phyloP scores from a whole-genome alignment of 805 yeast species.

The Saccharomycopsis lassenensis region DNA sequence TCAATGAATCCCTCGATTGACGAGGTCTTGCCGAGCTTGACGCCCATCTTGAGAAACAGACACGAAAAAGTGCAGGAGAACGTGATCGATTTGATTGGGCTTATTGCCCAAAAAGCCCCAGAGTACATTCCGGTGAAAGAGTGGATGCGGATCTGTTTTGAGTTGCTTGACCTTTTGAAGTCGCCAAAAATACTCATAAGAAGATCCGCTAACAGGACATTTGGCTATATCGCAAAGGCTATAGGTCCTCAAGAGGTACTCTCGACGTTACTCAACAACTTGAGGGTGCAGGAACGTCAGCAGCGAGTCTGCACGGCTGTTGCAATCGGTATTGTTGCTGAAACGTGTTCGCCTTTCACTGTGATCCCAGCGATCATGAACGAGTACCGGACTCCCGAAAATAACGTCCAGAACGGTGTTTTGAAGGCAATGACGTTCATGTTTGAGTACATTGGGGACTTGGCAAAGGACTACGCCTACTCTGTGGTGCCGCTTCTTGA shows the following conservation, averaged over 20 bases:
- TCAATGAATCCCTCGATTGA: conserved; percentile 69
- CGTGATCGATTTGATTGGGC: conserved; percentile 68
- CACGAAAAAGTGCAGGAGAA: conserved; percentile 87
- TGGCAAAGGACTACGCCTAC: conserved; percentile 72
- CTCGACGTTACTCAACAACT: conserved; percentile 69
- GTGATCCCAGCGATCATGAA: conserved; percentile 92
- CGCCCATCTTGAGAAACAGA: conserved; percentile 83
- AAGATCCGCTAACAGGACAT: conserved; percentile 77
- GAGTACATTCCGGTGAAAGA: conserved; percentile 83
- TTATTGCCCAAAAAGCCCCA: conserved; percentile 69
- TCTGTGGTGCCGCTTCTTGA: conserved; percentile 70
- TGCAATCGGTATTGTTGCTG: conserved; percentile 95
- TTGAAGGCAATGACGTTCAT: conserved; percentile 81
- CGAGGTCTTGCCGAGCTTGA: conserved; percentile 74
- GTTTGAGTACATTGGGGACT: conserved; percentile 82
- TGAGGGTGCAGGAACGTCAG: conserved; percentile 92
- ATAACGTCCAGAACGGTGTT: conserved; percentile 91
- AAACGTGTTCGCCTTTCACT: conserved; percentile 84
- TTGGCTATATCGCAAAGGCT: conserved; percentile 83
- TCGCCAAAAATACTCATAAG: conserved; percentile 69
- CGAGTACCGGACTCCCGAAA: conserved; percentile 86
- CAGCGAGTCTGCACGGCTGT: conserved; percentile 94
- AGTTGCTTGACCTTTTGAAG: conserved; percentile 77
- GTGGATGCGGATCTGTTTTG: conserved; percentile 96
- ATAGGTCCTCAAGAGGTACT: conserved; percentile 95